Conservation (phyloP, 2,329 filamentous ascomycete genomes). For the Aspergillus sp. region DNA sequence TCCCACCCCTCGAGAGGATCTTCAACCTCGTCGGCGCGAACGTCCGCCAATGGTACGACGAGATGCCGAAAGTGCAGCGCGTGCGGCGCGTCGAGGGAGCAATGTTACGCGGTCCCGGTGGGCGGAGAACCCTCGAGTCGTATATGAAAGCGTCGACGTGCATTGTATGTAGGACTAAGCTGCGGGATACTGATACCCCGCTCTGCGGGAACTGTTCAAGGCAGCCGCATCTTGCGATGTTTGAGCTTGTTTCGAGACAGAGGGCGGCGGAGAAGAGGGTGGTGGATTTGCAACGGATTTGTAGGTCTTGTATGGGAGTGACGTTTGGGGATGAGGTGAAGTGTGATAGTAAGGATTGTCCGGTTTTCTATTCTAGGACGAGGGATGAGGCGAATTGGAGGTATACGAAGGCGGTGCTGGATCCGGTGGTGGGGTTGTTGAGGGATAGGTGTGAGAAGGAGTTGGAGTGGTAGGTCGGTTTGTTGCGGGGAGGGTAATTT, state of each 20-base stretch:
- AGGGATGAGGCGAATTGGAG: constrained; percentile 40
- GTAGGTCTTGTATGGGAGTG: constrained; percentile 75
- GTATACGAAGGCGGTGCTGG: constrained; percentile 39
- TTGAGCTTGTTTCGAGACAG: constrained; percentile 64
- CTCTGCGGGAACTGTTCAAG: constrained; percentile 43
- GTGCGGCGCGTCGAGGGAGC: constrained; percentile 62
- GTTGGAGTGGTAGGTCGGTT: constrained; percentile 39
- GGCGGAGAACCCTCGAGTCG: constrained; percentile 80
- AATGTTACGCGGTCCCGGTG: constrained; percentile 20
- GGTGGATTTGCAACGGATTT: constrained; percentile 68
- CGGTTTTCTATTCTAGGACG: constrained; percentile 72
- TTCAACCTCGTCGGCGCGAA: constrained; percentile 96
- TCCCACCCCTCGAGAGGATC: constrained; percentile 91
- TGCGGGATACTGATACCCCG: constrained; percentile 47
- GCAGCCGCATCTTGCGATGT: constrained; percentile 58
- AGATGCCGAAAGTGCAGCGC: constrained; percentile 89
- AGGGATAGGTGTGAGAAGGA: constrained; percentile 35
- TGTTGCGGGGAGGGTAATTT: background rate
- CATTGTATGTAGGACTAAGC: constrained; percentile 69
- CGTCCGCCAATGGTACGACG: constrained; percentile 87
- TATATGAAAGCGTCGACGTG: constrained; percentile 85
- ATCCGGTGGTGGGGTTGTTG: constrained; percentile 40
- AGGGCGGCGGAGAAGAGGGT: constrained; percentile 64
- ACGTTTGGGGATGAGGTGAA: constrained; percentile 73
- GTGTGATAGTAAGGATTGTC: constrained; percentile 90